Evolutionary conservation across 768 basidiomycete species (phyloP).

Genomic region (Macrolepiota fuliginosa): DNA sequence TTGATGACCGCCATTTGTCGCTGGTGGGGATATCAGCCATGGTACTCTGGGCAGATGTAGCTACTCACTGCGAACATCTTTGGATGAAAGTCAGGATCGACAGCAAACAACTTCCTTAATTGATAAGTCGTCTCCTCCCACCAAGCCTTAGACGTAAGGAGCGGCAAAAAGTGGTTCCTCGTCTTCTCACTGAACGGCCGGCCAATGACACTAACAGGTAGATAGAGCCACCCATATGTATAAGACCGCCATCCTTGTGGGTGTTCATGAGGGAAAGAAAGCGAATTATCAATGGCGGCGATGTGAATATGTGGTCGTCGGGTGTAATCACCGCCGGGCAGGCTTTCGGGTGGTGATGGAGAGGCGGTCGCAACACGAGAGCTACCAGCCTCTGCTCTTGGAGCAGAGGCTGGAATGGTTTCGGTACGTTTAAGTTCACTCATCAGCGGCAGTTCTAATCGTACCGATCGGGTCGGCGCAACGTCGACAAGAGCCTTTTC

Average conservation of each 20-base stretch:
- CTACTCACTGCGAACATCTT: conserved; percentile 79
- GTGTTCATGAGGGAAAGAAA: conserved; percentile 90
- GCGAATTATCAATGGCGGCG: conserved; percentile 90
- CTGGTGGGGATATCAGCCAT: conserved; percentile 30
- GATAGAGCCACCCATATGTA: conserved; percentile 86
- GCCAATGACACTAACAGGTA: conserved; percentile 84
- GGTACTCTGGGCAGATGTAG: not conserved
- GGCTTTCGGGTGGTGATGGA: conserved; percentile 32
- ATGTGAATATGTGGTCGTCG: conserved; percentile 83
- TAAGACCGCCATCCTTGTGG: conserved; percentile 77
- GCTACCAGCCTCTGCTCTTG: conserved; percentile 38
- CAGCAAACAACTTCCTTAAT: conserved; percentile 70
- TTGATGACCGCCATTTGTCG: conserved; percentile 91
- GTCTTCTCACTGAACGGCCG: conserved; percentile 84
- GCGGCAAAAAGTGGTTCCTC: conserved; percentile 75
- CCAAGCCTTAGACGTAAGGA: conserved; percentile 83
- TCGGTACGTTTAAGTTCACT: conserved; percentile 59
- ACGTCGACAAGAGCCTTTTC: conserved; percentile 78
- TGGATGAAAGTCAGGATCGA: conserved; percentile 85
- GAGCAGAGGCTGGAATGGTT: conserved; percentile 26
- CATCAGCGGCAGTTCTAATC: conserved; percentile 70
- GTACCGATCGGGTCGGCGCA: conserved; percentile 68
- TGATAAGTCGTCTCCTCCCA: conserved; percentile 87
- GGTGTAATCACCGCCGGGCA: conserved; percentile 45
- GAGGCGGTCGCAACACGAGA: conserved; percentile 17